Evolutionary conservation across 1,284 basidiomycete genomes (phyloP).

Genomic region (Trametes pubescens): DNA sequence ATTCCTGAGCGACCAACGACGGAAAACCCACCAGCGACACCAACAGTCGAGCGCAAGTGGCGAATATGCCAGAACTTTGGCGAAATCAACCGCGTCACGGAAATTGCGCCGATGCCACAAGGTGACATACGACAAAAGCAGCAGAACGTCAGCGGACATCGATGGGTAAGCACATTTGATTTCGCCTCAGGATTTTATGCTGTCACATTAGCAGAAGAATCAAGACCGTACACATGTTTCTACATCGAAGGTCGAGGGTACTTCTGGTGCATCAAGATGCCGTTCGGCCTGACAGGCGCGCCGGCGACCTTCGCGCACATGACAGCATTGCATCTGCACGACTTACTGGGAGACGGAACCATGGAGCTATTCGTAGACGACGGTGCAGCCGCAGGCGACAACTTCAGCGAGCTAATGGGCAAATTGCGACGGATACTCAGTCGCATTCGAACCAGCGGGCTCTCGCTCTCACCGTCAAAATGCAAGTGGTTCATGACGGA

Average conservation of each 20-base stretch:
- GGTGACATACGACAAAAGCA: slow-evolving; percentile 47
- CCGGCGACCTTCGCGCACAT: slow-evolving; percentile 48
- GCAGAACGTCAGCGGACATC: slow-evolving; percentile 41
- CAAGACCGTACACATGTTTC: slow-evolving; percentile 43
- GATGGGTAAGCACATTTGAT: slow-evolving; percentile 44
- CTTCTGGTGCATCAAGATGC: slow-evolving; percentile 48
- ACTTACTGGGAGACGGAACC: slow-evolving; percentile 40
- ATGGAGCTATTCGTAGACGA: slow-evolving; percentile 48
- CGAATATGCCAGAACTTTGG: slow-evolving; percentile 46
- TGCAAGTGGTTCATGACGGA: slow-evolving; percentile 43
- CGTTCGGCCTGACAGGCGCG: slow-evolving; percentile 51
- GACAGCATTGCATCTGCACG: slow-evolving; percentile 42
- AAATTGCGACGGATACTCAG: slow-evolving; percentile 37
- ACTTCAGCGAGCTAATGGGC: slow-evolving; percentile 36
- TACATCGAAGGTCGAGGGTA: slow-evolving; percentile 51
- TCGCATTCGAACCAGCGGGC: slow-evolving; percentile 29
- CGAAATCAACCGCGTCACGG: slow-evolving; percentile 46
- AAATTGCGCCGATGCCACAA: slow-evolving; percentile 43
- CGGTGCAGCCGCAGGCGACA: slow-evolving; percentile 38
- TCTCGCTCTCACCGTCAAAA: slow-evolving; percentile 46
- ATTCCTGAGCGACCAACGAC: slow-evolving; percentile 27
- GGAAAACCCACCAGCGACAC: not conserved
- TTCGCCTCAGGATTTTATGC: slow-evolving; percentile 51
- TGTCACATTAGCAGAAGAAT: slow-evolving; percentile 36
- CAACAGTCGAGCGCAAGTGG: slow-evolving; percentile 39